Base-by-base conservation (phyloP, 148 eudicot genomes). In the Nyssa sinensis region DNA sequence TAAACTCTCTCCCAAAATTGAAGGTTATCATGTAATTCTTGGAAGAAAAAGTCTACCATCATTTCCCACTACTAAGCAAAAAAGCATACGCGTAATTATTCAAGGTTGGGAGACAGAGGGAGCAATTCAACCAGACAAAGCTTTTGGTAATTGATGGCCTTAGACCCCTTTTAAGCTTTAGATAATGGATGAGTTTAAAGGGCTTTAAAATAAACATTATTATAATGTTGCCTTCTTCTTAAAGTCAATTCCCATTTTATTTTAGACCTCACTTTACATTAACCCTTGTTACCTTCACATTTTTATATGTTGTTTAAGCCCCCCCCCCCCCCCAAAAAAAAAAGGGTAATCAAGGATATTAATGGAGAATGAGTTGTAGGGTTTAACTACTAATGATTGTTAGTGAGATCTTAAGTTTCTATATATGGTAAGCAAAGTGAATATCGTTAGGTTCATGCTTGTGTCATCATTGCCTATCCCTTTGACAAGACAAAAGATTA, bases 401-500 rank as follows among this genome's bases (percentile, higher is more conserved):
- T 67, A 34, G 33, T 25, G 24, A 41, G 76, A 67, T 66, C 27
- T 79, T 68, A 62, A 59, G 58, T 78, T 81, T 78, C 81, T 69
- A 77, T 30, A 70, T 69, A 32, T 28, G 47, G 68, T 69, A 44
- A 69, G 9, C 21, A 64, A n/a, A 53, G 28, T 41, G 25, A 9
- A 49, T 12, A 23, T n/a, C n/a, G 29, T 27, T 29, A 53, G 24
- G 27, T 12, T 60, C 1, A n/a, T 41, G 47, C 30, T 74, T 78
- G 9, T 53, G 77, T 76, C 75, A 76, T 81, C 75, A 84, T 73
- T 55, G 53, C 66, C 81, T 68, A 68, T 57, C 61, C 60, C n/a
- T 70, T 73, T 83, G 89, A 86, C 79, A 82, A 61, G 87, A 86
- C 86, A 75, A 73, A 85, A 81, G 71, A 82, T 71, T 74, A 72